Percentiles rank a stretch among this genome's conserved stretches.
These are phyloP conservation scores for Salmacisia buchloeana DNA, from an alignment of 1,284 basidiomycete genomes.

Conservation along the genomic window DNA sequence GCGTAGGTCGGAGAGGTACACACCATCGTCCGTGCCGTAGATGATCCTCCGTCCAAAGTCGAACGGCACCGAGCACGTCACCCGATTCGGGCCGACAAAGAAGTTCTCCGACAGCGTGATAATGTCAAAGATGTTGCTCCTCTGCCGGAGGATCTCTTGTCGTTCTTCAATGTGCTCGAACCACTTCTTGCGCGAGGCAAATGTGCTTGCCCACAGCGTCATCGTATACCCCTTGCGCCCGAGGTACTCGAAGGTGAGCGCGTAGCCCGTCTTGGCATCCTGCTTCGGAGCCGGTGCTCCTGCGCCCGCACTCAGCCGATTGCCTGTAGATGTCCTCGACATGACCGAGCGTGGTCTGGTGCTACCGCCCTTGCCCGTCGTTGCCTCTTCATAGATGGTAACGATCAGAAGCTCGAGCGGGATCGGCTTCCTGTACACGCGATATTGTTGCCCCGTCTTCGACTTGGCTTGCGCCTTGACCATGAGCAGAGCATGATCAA, in stretches of 20 bases:
- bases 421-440: constrained; percentile 93
- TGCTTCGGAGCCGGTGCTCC: constrained; percentile 53
- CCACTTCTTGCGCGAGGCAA: constrained; percentile 85
- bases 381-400: constrained; percentile 68
- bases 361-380: constrained; percentile 35
- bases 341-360: constrained; percentile 55
- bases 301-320: constrained; percentile 52
- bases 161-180: constrained; percentile 84
- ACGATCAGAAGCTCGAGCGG: constrained; percentile 88
- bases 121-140: constrained; percentile 82
- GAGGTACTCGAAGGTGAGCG: constrained; percentile 86
- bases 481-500: constrained; percentile 93
- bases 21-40: constrained; percentile 93
- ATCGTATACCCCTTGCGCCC: constrained; percentile 89
- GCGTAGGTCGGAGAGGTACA: constrained; percentile 83
- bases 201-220: constrained; percentile 85
- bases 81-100: constrained; percentile 72
- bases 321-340: constrained; percentile 52
- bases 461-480: constrained; percentile 63
- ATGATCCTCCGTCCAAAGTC: constrained; percentile 78
- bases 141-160: constrained; percentile 75
- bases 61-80: constrained; percentile 92
- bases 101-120: constrained; percentile 78
- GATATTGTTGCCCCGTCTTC: constrained; percentile 76
- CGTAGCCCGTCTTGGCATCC: constrained; percentile 79